Percentiles rank a stretch among this genome's conserved stretches.
phyloP scores from a whole-genome alignment of 2,329 filamentous ascomycete genomes.

The Bisporella sp. region DNA sequence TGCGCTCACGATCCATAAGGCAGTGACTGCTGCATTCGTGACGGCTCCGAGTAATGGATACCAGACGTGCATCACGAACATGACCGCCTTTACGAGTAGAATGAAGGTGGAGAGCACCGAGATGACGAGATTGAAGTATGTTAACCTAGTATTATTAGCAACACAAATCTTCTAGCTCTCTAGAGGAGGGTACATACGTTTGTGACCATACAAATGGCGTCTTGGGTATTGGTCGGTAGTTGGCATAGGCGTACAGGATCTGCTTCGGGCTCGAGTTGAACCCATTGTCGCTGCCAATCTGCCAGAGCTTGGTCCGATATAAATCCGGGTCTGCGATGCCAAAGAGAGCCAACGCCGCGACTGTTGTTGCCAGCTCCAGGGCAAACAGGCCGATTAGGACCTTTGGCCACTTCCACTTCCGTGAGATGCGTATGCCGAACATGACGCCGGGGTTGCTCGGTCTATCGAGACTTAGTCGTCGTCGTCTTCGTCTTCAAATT shows the following conservation, averaged over 20 bases:
- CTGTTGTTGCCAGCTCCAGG: constrained; percentile 57
- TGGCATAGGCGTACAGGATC: constrained; percentile 67
- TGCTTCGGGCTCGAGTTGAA: constrained; percentile 70
- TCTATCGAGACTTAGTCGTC: not conserved
- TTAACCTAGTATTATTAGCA: constrained; percentile 45
- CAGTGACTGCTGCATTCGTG: constrained; percentile 49
- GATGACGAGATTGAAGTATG: constrained; percentile 69
- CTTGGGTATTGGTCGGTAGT: constrained; percentile 54
- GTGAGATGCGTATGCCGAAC: constrained; percentile 6
- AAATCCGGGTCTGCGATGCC: constrained; percentile 67
- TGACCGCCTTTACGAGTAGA: constrained; percentile 61
- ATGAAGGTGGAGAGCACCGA: constrained; percentile 71
- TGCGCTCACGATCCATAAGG: constrained; percentile 58
- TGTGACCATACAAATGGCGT: constrained; percentile 67
- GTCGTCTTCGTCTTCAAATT: not conserved
- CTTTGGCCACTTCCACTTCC: constrained; percentile 40
- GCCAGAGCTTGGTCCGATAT: constrained; percentile 67
- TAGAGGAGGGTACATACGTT: constrained; percentile 45
- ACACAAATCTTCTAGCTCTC: not conserved
- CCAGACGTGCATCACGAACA: constrained; percentile 65
- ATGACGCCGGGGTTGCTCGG: constrained; percentile 5
- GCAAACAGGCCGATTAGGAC: constrained; percentile 48
- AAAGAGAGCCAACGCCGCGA: constrained; percentile 63
- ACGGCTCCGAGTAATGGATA: constrained; percentile 57
- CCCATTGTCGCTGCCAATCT: constrained; percentile 60